Evolutionary conservation across 129 eudicot genomes (phyloP).

Genomic region (Gnaphalium uliginosum): DNA sequence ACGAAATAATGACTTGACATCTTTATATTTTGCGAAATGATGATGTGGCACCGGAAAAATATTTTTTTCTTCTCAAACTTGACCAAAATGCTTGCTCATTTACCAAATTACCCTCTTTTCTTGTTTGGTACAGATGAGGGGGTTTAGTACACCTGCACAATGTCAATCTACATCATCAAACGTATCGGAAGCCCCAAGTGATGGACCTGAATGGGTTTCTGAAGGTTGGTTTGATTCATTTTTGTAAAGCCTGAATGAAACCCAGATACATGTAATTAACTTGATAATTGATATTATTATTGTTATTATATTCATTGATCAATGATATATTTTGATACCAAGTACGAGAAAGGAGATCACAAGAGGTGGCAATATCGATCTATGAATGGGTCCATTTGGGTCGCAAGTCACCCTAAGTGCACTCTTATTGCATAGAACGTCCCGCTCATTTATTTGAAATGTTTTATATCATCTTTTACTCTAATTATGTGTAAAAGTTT

Average conservation of each 20-base stretch:
- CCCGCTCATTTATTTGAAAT: too few relatives aligned
- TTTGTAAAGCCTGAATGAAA: background rate
- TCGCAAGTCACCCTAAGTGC: background rate
- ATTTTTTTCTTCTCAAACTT: too few relatives aligned
- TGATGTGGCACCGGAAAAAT: too few relatives aligned
- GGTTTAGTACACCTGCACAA: conserved; percentile 30
- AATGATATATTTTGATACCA: background rate
- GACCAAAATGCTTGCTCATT: too few relatives aligned
- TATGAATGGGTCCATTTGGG: background rate
- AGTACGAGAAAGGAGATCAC: conserved; percentile 5
- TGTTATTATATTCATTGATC: background rate
- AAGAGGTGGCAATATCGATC: background rate
- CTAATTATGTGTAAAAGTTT: too few relatives aligned
- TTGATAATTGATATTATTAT: too few relatives aligned
- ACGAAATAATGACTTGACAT: background rate
- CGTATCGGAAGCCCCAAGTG: conserved; percentile 20
- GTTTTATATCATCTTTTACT: too few relatives aligned
- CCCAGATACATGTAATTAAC: background rate
- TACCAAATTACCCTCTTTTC: background rate
- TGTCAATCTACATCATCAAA: conserved; percentile 26
- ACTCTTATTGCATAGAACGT: too few relatives aligned
- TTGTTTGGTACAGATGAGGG: conserved; percentile 32
- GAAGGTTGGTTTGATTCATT: conserved; percentile 29
- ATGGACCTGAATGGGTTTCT: conserved; percentile 38
- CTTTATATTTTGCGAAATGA: background rate